These are phyloP conservation scores for Lycium ferocissimum DNA, from an alignment of 257 asterid genomes.

Conservation along the genomic window DNA sequence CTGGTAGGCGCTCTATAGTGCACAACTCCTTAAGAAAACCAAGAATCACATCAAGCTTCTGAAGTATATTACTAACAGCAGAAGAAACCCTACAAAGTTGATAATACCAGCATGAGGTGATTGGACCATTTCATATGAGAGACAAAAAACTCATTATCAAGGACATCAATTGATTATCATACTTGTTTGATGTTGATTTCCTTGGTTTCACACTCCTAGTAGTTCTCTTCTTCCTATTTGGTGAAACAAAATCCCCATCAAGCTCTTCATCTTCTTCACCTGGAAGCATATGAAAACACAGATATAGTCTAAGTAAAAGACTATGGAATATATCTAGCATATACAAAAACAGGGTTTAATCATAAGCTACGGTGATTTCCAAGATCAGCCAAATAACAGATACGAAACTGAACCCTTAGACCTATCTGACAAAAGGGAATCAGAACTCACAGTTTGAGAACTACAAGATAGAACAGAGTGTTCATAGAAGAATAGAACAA, in stretches of 20 bases:
- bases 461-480: slow-evolving; percentile 12
- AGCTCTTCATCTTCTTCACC: slow-evolving; percentile 80
- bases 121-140: slow-evolving; percentile 31
- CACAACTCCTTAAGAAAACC: slow-evolving; percentile 82
- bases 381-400: slow-evolving; percentile 11
- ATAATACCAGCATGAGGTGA: slow-evolving; percentile 24
- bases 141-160: slow-evolving; percentile 31
- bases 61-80: slow-evolving; percentile 74
- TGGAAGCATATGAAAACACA: slow-evolving; percentile 36
- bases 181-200: slow-evolving; percentile 78
- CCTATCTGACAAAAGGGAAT: slow-evolving; percentile 12
- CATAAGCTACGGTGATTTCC: background rate
- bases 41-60: slow-evolving; percentile 93
- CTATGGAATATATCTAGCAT: slow-evolving; percentile 8
- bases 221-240: slow-evolving; percentile 82
- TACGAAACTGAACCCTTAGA: background rate
- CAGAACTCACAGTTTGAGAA: background rate
- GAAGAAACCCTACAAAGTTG: slow-evolving; percentile 64
- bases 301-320: background rate
- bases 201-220: slow-evolving; percentile 61
- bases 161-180: slow-evolving; percentile 28
- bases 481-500: slow-evolving; percentile 6
- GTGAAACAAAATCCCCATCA: slow-evolving; percentile 72
- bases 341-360: background rate
- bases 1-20: slow-evolving; percentile 87